A percentile compares a stretch with the other conserved stretches of the same genome.
phyloP scores from a whole-genome alignment of 768 basidiomycete species.

The Phaeolepiota aurea region DNA sequence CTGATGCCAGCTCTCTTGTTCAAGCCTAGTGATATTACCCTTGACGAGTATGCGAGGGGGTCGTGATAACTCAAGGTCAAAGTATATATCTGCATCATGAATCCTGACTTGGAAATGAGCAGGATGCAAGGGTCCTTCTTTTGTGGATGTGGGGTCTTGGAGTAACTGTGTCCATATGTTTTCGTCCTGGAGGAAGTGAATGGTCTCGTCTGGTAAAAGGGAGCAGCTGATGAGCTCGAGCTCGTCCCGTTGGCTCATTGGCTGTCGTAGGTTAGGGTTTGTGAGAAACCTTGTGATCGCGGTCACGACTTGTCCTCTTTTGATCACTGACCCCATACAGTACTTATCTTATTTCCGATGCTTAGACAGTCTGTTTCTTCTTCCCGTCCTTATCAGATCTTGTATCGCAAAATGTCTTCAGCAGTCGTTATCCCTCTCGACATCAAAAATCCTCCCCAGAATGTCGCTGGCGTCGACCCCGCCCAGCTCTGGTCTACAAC shows the following conservation, averaged over 20 bases:
- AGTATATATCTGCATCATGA: conserved; percentile 19
- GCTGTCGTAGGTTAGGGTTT: too few species aligned
- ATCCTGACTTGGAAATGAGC: conserved; percentile 23
- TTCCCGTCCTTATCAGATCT: conserved; percentile 1
- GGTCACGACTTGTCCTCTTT: too few species aligned
- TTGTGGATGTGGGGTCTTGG: conserved; percentile 5
- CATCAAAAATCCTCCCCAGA: neutral
- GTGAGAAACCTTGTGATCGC: too few species aligned
- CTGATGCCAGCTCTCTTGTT: conserved; percentile 42
- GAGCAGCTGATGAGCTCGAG: conserved; percentile 53
- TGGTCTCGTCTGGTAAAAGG: conserved; percentile 50
- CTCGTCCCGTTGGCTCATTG: conserved; percentile 44
- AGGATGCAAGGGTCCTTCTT: conserved; percentile 1
- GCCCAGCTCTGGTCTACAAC: conserved; percentile 43
- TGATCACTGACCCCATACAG: too few species aligned
- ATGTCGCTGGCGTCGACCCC: conserved; percentile 27
- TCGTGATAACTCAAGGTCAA: conserved; percentile 21
- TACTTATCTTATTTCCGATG: too few species aligned
- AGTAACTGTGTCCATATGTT: conserved; percentile 17
- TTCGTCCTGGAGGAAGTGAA: conserved; percentile 35
- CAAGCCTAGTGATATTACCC: conserved; percentile 36
- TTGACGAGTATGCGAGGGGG: conserved; percentile 27
- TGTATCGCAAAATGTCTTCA: conserved; percentile 1
- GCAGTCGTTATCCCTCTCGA: neutral
- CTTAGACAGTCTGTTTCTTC: neutral